These are phyloP conservation scores for Schizosaccharomyces pombe DNA, from an alignment of 805 yeast genomes.

Conservation along the genomic window DNA sequence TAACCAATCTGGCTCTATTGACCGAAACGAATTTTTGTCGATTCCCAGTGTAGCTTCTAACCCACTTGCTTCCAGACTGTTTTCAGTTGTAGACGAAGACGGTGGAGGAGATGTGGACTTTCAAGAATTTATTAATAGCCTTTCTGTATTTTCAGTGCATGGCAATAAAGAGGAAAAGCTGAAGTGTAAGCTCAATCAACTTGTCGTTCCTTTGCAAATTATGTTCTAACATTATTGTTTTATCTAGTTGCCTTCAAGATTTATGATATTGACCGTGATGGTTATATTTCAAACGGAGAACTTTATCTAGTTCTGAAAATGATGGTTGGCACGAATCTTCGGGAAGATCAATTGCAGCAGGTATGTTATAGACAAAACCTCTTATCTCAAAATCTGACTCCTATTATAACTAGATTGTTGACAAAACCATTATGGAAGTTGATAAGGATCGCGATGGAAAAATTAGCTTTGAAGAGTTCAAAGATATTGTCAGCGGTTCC, in stretches of 20 bases:
- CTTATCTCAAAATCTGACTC: background rate
- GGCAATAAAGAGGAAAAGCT: constrained; percentile 63
- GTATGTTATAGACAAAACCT: background rate
- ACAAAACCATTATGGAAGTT: constrained; percentile 82
- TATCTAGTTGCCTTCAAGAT: constrained; percentile 53
- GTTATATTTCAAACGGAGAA: constrained; percentile 87
- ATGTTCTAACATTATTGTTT: background rate
- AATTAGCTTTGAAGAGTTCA: constrained; percentile 69
- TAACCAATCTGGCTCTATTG: constrained; percentile 80
- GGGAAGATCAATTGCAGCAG: constrained; percentile 74
- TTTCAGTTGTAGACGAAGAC: constrained; percentile 86
- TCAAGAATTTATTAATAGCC: constrained; percentile 72
- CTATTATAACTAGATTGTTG: constrained; percentile 19
- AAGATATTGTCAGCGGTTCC: constrained; percentile 17
- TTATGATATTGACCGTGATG: constrained; percentile 89
- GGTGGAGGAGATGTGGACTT: constrained; percentile 86
- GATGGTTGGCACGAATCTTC: constrained; percentile 88
- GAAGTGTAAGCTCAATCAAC: constrained; percentile 17
- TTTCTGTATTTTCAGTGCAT: constrained; percentile 70
- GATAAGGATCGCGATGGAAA: constrained; percentile 73
- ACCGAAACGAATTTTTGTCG: constrained; percentile 66
- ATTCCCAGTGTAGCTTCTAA: constrained; percentile 83
- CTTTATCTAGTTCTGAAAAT: constrained; percentile 71
- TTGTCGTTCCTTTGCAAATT: background rate
- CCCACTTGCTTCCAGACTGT: constrained; percentile 70